These are phyloP conservation scores for Neoboletus magnificus DNA, from an alignment of 768 basidiomycete species.

Conservation along the genomic window DNA sequence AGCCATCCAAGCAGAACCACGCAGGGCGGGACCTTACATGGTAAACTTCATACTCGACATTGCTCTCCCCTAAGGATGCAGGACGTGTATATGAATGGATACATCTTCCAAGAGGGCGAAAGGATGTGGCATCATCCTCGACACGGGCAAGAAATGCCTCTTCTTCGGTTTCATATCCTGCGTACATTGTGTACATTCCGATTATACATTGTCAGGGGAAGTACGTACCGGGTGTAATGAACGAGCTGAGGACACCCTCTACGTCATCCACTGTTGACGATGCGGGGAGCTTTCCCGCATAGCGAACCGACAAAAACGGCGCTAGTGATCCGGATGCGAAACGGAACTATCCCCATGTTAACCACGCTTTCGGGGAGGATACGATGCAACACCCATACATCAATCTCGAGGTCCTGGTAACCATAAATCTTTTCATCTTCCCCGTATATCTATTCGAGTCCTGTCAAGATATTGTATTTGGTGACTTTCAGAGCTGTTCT, in stretches of 20 bases:
- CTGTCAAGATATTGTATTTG: constrained; percentile 5
- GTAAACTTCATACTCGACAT: constrained; percentile 84
- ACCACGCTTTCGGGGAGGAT: not conserved
- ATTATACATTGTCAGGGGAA: not conserved
- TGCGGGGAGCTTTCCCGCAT: constrained; percentile 61
- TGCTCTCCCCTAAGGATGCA: constrained; percentile 47
- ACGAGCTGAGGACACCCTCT: constrained; percentile 68
- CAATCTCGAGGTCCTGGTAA: constrained; percentile 78
- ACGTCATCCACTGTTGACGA: constrained; percentile 83
- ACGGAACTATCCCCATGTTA: constrained; percentile 50
- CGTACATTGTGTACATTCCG: not conserved
- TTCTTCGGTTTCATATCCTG: constrained; percentile 72
- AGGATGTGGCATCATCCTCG: constrained; percentile 71
- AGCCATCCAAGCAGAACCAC: not conserved
- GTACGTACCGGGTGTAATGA: constrained; percentile 65
- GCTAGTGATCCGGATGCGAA: constrained; percentile 86
- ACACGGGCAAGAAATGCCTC: constrained; percentile 65
- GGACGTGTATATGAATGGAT: constrained; percentile 76
- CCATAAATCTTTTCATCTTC: constrained; percentile 97
- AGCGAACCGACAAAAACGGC: constrained; percentile 69
- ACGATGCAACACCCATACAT: constrained; percentile 50
- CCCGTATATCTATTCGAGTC: constrained; percentile 71
- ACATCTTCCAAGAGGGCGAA: constrained; percentile 72
- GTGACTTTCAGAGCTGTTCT: constrained; percentile 21
- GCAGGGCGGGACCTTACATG: constrained; percentile 55